phyloP scores from a whole-genome alignment of 2,329 filamentous ascomycete species.

The Monosporascus sp. region DNA sequence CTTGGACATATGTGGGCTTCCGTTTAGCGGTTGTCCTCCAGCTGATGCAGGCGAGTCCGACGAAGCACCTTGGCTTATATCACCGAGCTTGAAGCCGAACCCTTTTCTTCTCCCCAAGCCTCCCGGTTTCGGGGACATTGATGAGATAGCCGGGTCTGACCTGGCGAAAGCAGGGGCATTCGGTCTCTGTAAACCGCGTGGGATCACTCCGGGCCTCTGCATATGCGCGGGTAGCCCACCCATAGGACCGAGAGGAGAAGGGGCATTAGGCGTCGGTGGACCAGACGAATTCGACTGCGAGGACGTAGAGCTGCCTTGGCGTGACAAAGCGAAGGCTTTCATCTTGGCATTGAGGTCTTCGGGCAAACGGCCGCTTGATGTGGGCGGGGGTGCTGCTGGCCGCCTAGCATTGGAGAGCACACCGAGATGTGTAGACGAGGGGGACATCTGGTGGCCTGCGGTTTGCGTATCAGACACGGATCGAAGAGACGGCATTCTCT shows the following conservation, averaged over 20 bases:
- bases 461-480: slow-evolving; percentile 53
- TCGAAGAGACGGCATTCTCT: slow-evolving; percentile 54
- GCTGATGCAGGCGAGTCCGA: slow-evolving; percentile 35
- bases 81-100: slow-evolving; percentile 57
- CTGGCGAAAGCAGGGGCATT: slow-evolving; percentile 42
- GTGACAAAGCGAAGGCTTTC: slow-evolving; percentile 39
- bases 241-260: slow-evolving; percentile 22
- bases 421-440: slow-evolving; percentile 80
- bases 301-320: slow-evolving; percentile 33
- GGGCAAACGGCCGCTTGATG: slow-evolving; percentile 36
- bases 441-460: slow-evolving; percentile 53
- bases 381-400: slow-evolving; percentile 37
- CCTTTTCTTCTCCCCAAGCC: slow-evolving; percentile 54
- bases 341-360: slow-evolving; percentile 43
- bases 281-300: slow-evolving; percentile 24
- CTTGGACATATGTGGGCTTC: slow-evolving; percentile 38
- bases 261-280: slow-evolving; percentile 23
- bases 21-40: slow-evolving; percentile 24
- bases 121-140: slow-evolving; percentile 18
- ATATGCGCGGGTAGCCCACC: slow-evolving; percentile 37
- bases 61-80: slow-evolving; percentile 34
- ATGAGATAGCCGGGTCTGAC: slow-evolving; percentile 47
- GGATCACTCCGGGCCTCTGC: slow-evolving; percentile 31
- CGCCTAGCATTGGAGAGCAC: slow-evolving; percentile 62
- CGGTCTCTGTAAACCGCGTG: slow-evolving; percentile 35